Conservation (phyloP, 2,329 filamentous ascomycete species). For the Anthostomella pinea region DNA sequence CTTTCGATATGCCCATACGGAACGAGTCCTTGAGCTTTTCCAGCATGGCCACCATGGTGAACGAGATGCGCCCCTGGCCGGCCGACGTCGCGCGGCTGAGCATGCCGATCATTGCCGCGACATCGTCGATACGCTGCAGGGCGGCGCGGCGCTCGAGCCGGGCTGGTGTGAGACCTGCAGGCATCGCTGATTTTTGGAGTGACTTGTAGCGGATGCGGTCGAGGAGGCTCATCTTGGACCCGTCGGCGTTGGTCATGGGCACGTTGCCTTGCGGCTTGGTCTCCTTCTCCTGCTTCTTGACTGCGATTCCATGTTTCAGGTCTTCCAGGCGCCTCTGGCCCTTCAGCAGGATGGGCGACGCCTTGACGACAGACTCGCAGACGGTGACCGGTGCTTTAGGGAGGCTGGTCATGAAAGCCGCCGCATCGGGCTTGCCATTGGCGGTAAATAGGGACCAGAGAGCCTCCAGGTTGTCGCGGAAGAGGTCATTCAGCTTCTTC, state of each 20-base stretch:
- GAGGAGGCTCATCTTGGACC: slow-evolving; percentile 63
- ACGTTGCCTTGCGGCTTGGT: slow-evolving; percentile 29
- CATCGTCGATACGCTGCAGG: slow-evolving; percentile 65
- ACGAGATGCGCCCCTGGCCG: slow-evolving; percentile 58
- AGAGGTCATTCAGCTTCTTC: slow-evolving; percentile 51
- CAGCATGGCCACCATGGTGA: slow-evolving; percentile 61
- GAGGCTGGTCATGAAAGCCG: slow-evolving; percentile 53
- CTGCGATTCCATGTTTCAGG: slow-evolving; percentile 59
- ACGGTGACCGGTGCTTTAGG: slow-evolving; percentile 52
- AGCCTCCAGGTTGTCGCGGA: slow-evolving; percentile 48
- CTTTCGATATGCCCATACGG: slow-evolving; percentile 49
- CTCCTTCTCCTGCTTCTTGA: slow-evolving; percentile 48
- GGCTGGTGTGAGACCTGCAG: slow-evolving; percentile 47
- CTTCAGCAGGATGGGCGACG: slow-evolving; percentile 58
- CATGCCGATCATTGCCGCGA: slow-evolving; percentile 66
- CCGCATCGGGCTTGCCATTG: slow-evolving; percentile 31
- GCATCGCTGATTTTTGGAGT: slow-evolving; percentile 44
- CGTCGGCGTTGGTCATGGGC: slow-evolving; percentile 40
- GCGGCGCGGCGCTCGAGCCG: slow-evolving; percentile 62
- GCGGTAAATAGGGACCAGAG: slow-evolving; percentile 39
- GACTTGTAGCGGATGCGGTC: slow-evolving; percentile 75
- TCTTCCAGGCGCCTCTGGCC: slow-evolving; percentile 68
- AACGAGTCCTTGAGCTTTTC: slow-evolving; percentile 68
- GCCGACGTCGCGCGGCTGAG: slow-evolving; percentile 45
- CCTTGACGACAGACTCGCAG: slow-evolving; percentile 50